phyloP scores from a whole-genome alignment of 2,329 filamentous ascomycete species.

The Pseudocercospora macadamiae region DNA sequence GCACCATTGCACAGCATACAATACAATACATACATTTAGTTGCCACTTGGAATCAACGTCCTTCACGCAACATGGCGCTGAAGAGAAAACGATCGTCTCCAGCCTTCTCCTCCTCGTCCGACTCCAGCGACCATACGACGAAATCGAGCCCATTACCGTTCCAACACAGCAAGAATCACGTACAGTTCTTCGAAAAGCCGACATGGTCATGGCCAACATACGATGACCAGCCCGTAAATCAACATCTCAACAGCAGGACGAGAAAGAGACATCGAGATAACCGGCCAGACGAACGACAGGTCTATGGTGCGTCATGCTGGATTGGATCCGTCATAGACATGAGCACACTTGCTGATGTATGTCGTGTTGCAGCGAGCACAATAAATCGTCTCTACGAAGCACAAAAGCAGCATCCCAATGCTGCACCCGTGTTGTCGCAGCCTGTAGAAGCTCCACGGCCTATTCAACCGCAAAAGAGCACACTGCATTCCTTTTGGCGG shows the following conservation, averaged over 20 bases:
- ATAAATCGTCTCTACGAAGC: conserved; percentile 50
- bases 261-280: conserved; percentile 62
- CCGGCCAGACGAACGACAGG: conserved; percentile 57
- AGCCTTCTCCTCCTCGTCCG: conserved; percentile 50
- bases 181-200: conserved; percentile 25
- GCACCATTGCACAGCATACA: conserved; percentile 2
- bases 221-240: conserved; percentile 24
- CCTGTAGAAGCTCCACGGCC: conserved; percentile 22
- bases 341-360: conserved; percentile 25
- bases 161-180: conserved; percentile 34
- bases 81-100: conserved; percentile 61
- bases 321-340: conserved; percentile 19
- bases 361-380: conserved; percentile 45
- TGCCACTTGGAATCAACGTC: conserved; percentile 1
- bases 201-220: conserved; percentile 34
- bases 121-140: conserved; percentile 41
- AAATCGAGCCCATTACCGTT: conserved; percentile 31
- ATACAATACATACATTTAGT: background rate
- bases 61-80: conserved; percentile 50
- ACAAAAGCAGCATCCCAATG: conserved; percentile 39
- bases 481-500: conserved; percentile 53
- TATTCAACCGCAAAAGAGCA: conserved; percentile 45
- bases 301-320: conserved; percentile 53
- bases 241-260: conserved; percentile 58
- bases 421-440: conserved; percentile 32